Evolutionary conservation across 2,329 filamentous ascomycete genomes (phyloP).

Genomic region (Pyrenochaeta sp.): DNA sequence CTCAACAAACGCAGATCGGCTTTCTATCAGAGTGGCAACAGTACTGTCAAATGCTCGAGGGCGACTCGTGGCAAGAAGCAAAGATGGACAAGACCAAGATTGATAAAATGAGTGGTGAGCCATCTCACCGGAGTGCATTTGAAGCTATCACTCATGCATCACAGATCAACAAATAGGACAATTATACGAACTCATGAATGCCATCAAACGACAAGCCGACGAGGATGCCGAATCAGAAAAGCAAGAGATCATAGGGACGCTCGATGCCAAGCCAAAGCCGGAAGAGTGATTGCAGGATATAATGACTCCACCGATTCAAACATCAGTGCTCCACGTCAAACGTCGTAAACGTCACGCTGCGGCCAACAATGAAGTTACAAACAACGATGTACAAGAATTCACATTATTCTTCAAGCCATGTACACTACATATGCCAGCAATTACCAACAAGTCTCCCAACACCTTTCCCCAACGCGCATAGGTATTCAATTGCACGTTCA

Average conservation of each 20-base stretch:
- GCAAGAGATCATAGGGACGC: constrained; percentile 22
- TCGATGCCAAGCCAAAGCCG: constrained; percentile 43
- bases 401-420: constrained; percentile 8
- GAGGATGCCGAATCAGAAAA: constrained; percentile 53
- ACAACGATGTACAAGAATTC: constrained; percentile 14
- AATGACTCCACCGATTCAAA: constrained; percentile 12
- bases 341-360: constrained; percentile 18
- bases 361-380: constrained; percentile 7
- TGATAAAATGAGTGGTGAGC: constrained; percentile 92
- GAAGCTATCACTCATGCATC: too few relatives aligned
- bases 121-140: too few relatives aligned
- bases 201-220: constrained; percentile 67
- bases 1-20: constrained; percentile 71
- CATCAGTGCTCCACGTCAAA: constrained; percentile 13
- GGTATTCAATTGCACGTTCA: too few relatives aligned
- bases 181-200: constrained; percentile 91
- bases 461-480: constrained; percentile 4
- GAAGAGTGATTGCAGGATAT: constrained; percentile 30
- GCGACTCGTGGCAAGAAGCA: constrained; percentile 82
- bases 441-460: constrained; percentile 10
- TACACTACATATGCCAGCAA: constrained; percentile 32
- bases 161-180: constrained; percentile 94
- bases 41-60: constrained; percentile 92
- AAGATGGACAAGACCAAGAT: constrained; percentile 84
- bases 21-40: constrained; percentile 97